Percentiles rank a stretch among this genome's conserved stretches.
Evolutionary conservation across 306 rosid genomes (phyloP).

Genomic region (Dryas drummondii): DNA sequence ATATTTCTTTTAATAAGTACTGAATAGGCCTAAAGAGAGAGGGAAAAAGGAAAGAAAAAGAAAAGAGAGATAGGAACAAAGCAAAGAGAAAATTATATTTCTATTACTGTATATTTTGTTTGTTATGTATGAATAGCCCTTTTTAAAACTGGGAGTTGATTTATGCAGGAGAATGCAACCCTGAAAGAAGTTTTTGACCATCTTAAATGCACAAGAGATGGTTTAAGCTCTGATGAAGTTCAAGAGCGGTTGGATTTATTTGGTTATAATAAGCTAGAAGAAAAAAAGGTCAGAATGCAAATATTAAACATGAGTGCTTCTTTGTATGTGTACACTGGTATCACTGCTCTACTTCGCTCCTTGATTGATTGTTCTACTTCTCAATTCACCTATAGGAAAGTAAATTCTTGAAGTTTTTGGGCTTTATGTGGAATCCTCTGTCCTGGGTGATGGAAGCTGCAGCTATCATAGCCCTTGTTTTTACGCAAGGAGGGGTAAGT

Average conservation of each 20-base stretch:
- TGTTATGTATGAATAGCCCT: background rate
- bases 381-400: conserved; percentile 45
- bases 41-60: too few relatives aligned
- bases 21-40: too few relatives aligned
- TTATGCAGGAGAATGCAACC: conserved; percentile 62
- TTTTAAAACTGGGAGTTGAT: conserved; percentile 28
- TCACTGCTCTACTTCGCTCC: conserved; percentile 2
- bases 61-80: too few relatives aligned
- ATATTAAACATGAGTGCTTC: conserved; percentile 13
- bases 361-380: background rate
- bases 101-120: background rate
- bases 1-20: too few relatives aligned
- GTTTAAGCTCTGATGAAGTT: conserved; percentile 55
- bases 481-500: conserved; percentile 69
- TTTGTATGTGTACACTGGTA: background rate
- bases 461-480: conserved; percentile 66
- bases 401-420: conserved; percentile 63
- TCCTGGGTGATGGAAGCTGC: conserved; percentile 96
- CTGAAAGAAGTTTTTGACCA: conserved; percentile 64
- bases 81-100: too few relatives aligned
- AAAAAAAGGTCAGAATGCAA: conserved; percentile 53
- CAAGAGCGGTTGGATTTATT: conserved; percentile 52
- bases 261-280: conserved; percentile 77
- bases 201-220: conserved; percentile 57
- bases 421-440: conserved; percentile 85